A percentile compares a stretch with the other conserved stretches of the same genome.
phyloP scores from a whole-genome alignment of 257 asterid species.

The Thymus quinquecostatus region DNA sequence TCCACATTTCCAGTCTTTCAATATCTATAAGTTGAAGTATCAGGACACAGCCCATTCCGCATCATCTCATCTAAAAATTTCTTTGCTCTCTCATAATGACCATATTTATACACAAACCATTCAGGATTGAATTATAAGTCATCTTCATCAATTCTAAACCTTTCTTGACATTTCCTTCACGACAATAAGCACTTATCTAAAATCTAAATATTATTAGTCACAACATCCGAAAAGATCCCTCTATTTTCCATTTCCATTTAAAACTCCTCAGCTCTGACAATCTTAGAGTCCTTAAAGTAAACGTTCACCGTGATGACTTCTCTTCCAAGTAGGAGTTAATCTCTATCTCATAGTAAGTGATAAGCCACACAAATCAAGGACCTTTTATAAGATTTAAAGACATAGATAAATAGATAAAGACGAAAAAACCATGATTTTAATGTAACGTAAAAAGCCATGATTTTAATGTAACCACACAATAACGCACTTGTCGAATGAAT shows the following conservation, averaged over 20 bases:
- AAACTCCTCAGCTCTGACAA: slow-evolving; percentile 43
- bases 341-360: too few species aligned
- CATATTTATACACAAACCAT: slow-evolving; percentile 66
- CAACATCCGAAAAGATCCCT: slow-evolving; percentile 63
- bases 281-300: slow-evolving; percentile 62
- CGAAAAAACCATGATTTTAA: too few species aligned
- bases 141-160: slow-evolving; percentile 50
- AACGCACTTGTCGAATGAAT: too few species aligned
- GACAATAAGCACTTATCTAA: slow-evolving; percentile 59
- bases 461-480: too few species aligned
- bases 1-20: slow-evolving; percentile 62
- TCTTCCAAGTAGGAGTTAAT: too few species aligned
- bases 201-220: slow-evolving; percentile 74
- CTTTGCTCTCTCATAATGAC: slow-evolving; percentile 57
- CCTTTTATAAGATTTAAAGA: too few species aligned
- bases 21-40: slow-evolving; percentile 65
- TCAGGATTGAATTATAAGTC: slow-evolving; percentile 64
- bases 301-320: slow-evolving; percentile 81
- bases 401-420: too few species aligned
- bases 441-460: too few species aligned
- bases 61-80: slow-evolving; percentile 52
- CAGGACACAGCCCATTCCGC: slow-evolving; percentile 53
- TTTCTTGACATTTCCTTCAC: slow-evolving; percentile 47
- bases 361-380: too few species aligned
- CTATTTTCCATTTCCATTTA: slow-evolving; percentile 58